Evolutionary conservation across 1,284 basidiomycete species (phyloP), one percentile per base, ranked within the genome.

Genomic region (Gastroboletus turbinatus): DNA sequence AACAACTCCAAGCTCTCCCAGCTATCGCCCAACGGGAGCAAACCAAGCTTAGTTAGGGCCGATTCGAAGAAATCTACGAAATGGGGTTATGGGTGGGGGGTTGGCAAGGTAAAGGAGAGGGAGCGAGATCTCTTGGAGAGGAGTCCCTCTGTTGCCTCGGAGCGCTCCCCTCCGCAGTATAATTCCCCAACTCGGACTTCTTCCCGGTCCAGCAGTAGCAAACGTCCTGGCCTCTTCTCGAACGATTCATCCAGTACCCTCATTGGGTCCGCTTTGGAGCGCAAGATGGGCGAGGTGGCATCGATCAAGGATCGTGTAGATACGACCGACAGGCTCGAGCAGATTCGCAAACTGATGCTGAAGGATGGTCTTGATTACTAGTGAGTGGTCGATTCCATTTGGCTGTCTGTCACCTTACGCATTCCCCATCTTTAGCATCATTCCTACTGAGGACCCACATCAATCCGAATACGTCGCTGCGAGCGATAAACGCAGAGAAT

Each of bases 371-470:
- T 95, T 47, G 90, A 94, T 72, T 95, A 89, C 71, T 95, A 95
- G 93, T 94, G 64, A 73, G 90, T 84, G 3, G 42, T 53, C 35
- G 27, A 33, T 47, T 39, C 25, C 30, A 13, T 52, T 59, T 52
- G 30, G n/a, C 46, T 36, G 14, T 52, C 23, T 53, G n/a, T 42
- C 29, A 46, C 32, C 52, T 63, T 50, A 57, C 21, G 39, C 46
- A 46, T 59, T 50, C 46, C 52, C 51, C 33, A 5, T 44, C 56
- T 48, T 53, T 16, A 88, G 86, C 63, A 68, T 90, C 54, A 76
- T 96, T 32, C 91, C 93, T 2, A 87, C 83, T 52, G 91, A 93
- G 69, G 94, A 97, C 70, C 88, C 93, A 11, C 94, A 97, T 70
- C 85, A 85, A 56, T 94, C 92, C 5, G 95, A 97, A 71, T 94